Evolutionary conservation across 164 flowering plant genomes (phyloP), one percentile per base, ranked within the genome.

Genomic region (Nymphaea thermarum): DNA sequence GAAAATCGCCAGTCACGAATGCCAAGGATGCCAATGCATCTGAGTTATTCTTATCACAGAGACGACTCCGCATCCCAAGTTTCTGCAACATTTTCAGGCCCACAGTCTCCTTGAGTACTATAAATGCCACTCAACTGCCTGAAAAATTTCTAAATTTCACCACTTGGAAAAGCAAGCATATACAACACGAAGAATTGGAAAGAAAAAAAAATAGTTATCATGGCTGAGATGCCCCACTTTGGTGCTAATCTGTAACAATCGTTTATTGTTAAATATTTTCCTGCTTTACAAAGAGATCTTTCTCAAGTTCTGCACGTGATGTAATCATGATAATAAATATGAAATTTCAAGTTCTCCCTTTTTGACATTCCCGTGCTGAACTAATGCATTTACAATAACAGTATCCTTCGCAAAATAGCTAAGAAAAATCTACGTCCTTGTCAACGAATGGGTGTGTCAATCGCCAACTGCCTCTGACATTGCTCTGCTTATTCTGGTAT

Each of bases 11-110:
- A 74, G 64, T 47, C 74, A 69, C 74, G 63, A 2, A 71, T 75
- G 51, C 74, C 62, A 61, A 81, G 70, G 65, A 66, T 63, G 59
- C 64, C 66, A 61, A n/a, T 70, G 63, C 79, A 68, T 64, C 74
- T 69, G 36, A 53, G 72, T 17, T 66, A 75, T 72, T 77, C 84
- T 71, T 77, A 72, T 72, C 78, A 66, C 4, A 75, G 73, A 76
- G 92, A 87, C 53, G 88, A 87, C 59, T 79, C 86, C 53, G 81
- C 87, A 72, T 85, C 95, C 70, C 80, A 85, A 60, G 79, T 85
- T 53, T 81, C 97, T 55, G 70, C 88, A 67, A 60, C 70, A 68
- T 61, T 67, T 53, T 73, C 71, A 42, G 45, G 68, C 66, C 69
- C 76, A 55, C 67, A 68, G 41, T 71, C 79, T 63, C 72, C 79